phyloP scores from a whole-genome alignment of 2,329 filamentous ascomycete genomes.

The Eutypa lata region DNA sequence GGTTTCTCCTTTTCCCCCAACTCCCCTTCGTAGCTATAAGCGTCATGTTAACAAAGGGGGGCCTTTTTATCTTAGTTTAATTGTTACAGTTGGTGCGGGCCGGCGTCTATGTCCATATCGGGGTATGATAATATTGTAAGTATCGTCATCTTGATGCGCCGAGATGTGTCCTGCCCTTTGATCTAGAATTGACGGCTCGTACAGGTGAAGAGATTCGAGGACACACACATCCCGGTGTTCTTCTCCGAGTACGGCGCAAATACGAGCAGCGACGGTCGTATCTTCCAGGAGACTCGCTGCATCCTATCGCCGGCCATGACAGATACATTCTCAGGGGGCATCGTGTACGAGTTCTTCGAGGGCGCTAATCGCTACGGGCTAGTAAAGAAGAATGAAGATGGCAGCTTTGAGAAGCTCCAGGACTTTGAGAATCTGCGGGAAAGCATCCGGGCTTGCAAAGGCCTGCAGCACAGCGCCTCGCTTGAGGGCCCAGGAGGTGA shows the following conservation, averaged over 20 bases:
- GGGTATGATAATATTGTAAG: slow-evolving; percentile 6
- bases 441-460: neutral
- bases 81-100: slow-evolving; percentile 7
- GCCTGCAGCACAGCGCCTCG: neutral
- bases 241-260: slow-evolving; percentile 61
- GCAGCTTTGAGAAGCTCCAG: neutral
- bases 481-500: neutral
- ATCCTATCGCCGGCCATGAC: slow-evolving; percentile 56
- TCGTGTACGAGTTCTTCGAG: slow-evolving; percentile 61
- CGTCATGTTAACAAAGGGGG: too few species aligned
- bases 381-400: slow-evolving; percentile 25
- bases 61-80: slow-evolving; percentile 12
- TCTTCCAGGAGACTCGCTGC: slow-evolving; percentile 55
- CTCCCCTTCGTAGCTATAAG: too few species aligned
- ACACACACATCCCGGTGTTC: slow-evolving; percentile 43
- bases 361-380: slow-evolving; percentile 45
- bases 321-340: slow-evolving; percentile 52
- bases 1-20: too few species aligned
- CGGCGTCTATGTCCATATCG: slow-evolving; percentile 4
- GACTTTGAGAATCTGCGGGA: slow-evolving; percentile 13
- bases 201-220: slow-evolving; percentile 7
- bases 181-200: neutral
- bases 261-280: slow-evolving; percentile 39
- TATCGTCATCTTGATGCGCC: neutral
- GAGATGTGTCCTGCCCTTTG: neutral